These are phyloP conservation scores for Vishniacozyma victoriae DNA, from an alignment of 768 basidiomycete genomes.

Conservation along the genomic window DNA sequence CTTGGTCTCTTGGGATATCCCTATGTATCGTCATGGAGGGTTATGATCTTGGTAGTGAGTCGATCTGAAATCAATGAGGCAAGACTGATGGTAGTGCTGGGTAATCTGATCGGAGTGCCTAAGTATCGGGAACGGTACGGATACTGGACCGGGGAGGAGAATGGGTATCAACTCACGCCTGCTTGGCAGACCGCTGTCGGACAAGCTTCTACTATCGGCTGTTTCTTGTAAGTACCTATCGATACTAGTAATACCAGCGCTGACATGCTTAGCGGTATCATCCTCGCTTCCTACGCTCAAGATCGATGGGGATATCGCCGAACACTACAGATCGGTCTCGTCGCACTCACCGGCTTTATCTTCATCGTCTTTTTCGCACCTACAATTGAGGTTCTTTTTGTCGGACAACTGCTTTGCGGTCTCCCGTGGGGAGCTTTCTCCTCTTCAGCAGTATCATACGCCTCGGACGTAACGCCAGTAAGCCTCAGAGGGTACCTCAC, in stretches of 20 bases:
- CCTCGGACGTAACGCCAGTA: constrained; percentile 41
- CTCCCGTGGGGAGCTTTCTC: constrained; percentile 40
- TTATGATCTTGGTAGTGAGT: no score
- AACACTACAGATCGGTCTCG: constrained; percentile 15
- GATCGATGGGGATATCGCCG: constrained; percentile 15
- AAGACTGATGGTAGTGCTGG: background rate
- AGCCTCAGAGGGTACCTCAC: constrained; percentile 37
- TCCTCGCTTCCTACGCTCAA: constrained; percentile 4
- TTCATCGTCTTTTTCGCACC: constrained; percentile 25
- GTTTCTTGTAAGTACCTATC: no score
- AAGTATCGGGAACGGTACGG: constrained; percentile 12
- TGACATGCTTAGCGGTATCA: no score
- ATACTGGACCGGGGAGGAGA: background rate
- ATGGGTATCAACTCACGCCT: constrained; percentile 11
- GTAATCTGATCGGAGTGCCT: constrained; percentile 4
- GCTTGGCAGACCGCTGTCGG: constrained; percentile 10
- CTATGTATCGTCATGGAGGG: no score
- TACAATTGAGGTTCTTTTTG: constrained; percentile 31
- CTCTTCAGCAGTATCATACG: constrained; percentile 36
- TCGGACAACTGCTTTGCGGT: constrained; percentile 34
- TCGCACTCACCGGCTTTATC: constrained; percentile 14
- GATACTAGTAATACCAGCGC: no score
- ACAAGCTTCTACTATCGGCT: constrained; percentile 9
- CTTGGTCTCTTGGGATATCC: no score
- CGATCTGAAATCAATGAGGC: background rate